Evolutionary conservation across 139 green algal species (phyloP).

Genomic region (Chlorella sorokiniana): DNA sequence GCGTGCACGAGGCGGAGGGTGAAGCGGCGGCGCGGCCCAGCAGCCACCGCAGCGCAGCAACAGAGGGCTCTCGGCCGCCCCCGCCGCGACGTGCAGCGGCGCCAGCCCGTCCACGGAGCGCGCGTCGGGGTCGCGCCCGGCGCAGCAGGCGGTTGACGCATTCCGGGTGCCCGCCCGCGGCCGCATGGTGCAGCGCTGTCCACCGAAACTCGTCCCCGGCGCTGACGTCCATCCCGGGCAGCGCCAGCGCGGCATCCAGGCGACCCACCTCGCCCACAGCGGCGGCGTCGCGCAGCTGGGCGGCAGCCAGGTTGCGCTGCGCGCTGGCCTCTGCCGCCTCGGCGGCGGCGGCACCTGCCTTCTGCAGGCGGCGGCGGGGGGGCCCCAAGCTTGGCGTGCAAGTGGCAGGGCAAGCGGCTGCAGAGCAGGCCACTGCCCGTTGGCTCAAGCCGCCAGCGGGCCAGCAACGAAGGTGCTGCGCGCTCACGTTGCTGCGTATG

Average conservation of each 20-base stretch:
- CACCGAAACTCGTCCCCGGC: not conserved
- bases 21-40: not conserved
- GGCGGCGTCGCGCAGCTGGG: not conserved
- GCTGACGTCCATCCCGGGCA: not conserved
- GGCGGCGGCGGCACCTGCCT: no score
- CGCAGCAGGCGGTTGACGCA: not conserved
- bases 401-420: no score
- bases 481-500: no score
- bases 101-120: not conserved
- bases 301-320: no score
- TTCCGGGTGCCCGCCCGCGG: not conserved
- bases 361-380: no score
- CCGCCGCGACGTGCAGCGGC: not conserved
- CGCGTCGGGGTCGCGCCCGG: not conserved
- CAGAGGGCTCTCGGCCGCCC: not conserved
- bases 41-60: not conserved
- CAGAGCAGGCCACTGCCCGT: no score
- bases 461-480: no score
- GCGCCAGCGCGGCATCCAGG: not conserved
- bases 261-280: not conserved
- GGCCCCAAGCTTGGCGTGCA: no score
- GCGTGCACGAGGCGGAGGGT: not conserved
- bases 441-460: no score
- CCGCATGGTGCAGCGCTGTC: not conserved
- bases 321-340: no score